Percentiles rank a stretch among this genome's conserved stretches.
Evolutionary conservation across 495 filamentous ascomycete species (phyloP).

Genomic region (Penicillium pulvis): DNA sequence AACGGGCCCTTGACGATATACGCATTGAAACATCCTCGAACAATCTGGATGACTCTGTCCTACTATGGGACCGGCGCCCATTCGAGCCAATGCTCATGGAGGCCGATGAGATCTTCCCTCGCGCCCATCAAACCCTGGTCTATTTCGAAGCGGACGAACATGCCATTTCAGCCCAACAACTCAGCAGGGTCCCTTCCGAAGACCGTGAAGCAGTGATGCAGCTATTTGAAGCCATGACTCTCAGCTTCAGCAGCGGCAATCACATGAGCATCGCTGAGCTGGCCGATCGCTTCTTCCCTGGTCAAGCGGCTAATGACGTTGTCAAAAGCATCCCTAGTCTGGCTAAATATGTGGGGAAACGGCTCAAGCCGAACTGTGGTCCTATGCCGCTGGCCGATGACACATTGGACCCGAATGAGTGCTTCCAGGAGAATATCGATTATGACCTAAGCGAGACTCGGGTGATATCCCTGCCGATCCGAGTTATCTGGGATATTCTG

Average conservation of each 20-base stretch:
- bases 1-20: constrained; percentile 25
- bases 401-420: constrained; percentile 22
- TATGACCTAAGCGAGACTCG: constrained; percentile 39
- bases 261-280: constrained; percentile 30
- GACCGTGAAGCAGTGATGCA: constrained; percentile 15
- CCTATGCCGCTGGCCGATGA: constrained; percentile 16
- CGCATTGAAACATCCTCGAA: constrained; percentile 17
- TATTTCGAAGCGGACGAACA: constrained; percentile 44
- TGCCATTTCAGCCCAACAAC: constrained; percentile 14
- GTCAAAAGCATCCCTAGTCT: constrained; percentile 38
- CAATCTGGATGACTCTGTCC: constrained; percentile 43
- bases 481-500: constrained; percentile 35
- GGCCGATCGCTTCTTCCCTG: constrained; percentile 28
- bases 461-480: constrained; percentile 22
- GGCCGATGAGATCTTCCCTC: constrained; percentile 59
- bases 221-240: constrained; percentile 30
- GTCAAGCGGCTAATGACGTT: constrained; percentile 28
- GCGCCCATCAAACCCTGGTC: constrained; percentile 25
- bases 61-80: constrained; percentile 65
- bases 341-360: constrained; percentile 29
- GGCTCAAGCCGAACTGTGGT: constrained; percentile 35
- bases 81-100: constrained; percentile 57
- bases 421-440: constrained; percentile 39
- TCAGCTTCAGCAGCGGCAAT: constrained; percentile 23
- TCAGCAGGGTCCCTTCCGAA: constrained; percentile 15